Percentiles rank a stretch among this genome's conserved stretches.
Evolutionary conservation across 2,329 filamentous ascomycete species (phyloP).

Genomic region (Akanthomyces lecanii): DNA sequence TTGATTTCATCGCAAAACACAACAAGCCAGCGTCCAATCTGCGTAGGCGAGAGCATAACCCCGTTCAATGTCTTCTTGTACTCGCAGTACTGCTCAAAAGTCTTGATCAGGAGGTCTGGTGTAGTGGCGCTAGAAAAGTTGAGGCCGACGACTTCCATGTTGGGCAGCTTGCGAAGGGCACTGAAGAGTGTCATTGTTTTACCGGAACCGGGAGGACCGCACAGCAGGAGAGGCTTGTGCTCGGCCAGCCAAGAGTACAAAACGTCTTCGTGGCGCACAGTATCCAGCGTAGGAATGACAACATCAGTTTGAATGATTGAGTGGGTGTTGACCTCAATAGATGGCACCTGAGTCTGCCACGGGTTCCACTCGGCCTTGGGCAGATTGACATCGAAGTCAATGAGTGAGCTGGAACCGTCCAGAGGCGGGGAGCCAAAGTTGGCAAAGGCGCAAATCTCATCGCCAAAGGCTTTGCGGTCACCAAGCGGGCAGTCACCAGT

Average conservation of each 20-base stretch:
- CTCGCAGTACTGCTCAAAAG: constrained; percentile 98
- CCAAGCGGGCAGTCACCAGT: constrained; percentile 88
- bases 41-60: constrained; percentile 89
- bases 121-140: constrained; percentile 99
- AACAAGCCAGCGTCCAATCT: constrained; percentile 96
- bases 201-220: constrained; percentile 94
- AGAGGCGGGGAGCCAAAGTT: constrained; percentile 81
- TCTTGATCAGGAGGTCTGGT: constrained; percentile 96
- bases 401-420: constrained; percentile 75
- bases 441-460: constrained; percentile 75
- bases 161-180: constrained; percentile 89
- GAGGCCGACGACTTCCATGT: constrained; percentile 98
- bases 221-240: constrained; percentile 93
- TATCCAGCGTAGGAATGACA: constrained; percentile 96
- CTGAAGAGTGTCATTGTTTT: constrained; percentile 99
- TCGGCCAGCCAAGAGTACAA: constrained; percentile 99
- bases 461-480: constrained; percentile 86
- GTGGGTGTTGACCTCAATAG: constrained; percentile 95
- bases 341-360: constrained; percentile 94
- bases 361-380: constrained; percentile 84
- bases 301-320: constrained; percentile 97
- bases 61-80: constrained; percentile 98
- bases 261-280: constrained; percentile 96
- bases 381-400: constrained; percentile 89
- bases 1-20: constrained; percentile 99